These are phyloP conservation scores for Hypoxylon sp. DNA, from an alignment of 2,329 filamentous ascomycete species.

Conservation along the genomic window DNA sequence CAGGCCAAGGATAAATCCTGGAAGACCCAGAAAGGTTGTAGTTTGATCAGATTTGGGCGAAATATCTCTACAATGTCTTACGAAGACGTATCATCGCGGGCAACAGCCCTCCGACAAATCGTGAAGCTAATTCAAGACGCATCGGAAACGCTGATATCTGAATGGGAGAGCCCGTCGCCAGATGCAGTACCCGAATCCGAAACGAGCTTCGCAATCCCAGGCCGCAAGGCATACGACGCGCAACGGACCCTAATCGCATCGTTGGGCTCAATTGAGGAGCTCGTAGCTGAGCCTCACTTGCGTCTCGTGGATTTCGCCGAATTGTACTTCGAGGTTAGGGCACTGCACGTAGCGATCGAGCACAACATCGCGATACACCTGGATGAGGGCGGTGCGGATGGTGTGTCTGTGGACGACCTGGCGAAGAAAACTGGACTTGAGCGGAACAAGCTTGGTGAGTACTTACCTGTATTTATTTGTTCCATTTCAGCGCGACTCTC, in stretches of 20 bases:
- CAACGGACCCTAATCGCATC: conserved; percentile 30
- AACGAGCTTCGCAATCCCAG: conserved; percentile 26
- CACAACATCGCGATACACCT: conserved; percentile 31
- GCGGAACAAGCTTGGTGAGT: conserved; percentile 19
- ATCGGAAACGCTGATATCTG: conserved; percentile 30
- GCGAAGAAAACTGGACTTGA: conserved; percentile 24
- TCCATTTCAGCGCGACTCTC: too few relatives aligned
- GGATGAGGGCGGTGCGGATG: conserved; percentile 22
- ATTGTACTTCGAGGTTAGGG: conserved; percentile 32
- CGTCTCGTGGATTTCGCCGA: conserved; percentile 34
- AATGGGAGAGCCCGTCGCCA: conserved; percentile 31
- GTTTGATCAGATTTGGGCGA: too few relatives aligned
- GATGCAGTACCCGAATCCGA: conserved; percentile 26
- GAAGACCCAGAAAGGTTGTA: too few relatives aligned
- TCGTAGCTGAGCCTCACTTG: conserved; percentile 30
- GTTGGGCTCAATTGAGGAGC: conserved; percentile 35
- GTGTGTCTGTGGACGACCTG: conserved; percentile 28
- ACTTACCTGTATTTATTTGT: too few relatives aligned
- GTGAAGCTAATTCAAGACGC: conserved; percentile 29
- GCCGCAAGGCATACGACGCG: conserved; percentile 32
- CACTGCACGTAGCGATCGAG: conserved; percentile 34
- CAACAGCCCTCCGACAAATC: conserved; percentile 29
- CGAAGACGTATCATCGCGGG: conserved; percentile 25
- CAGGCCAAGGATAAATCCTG: too few relatives aligned
- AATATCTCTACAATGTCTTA: conserved; percentile 21